Evolutionary conservation across 2,329 filamentous ascomycete genomes (phyloP), one percentile per base, ranked within the genome.

Genomic region (Cladophialophora exuberans): DNA sequence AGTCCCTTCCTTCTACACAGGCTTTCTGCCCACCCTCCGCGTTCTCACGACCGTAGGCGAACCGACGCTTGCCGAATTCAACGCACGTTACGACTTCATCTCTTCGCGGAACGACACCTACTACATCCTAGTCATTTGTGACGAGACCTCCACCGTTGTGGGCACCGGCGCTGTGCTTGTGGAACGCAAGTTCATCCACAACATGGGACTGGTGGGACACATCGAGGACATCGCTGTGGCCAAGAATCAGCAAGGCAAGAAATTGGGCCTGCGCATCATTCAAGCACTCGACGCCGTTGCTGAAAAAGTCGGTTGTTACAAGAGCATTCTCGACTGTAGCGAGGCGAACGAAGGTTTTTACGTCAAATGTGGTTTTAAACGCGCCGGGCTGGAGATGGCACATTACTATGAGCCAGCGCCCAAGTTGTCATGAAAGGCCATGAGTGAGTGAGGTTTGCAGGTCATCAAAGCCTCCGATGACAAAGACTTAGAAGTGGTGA

Each of bases 301-400:
- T 52, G 85, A 90, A 70, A 83, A 90, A 70, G 86, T 94, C 54
- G 94, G 93, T 52, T 97, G 93, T 76, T 97, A 97, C 76, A 97
- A 90, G 87, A 91, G 86, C 62, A 97, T 99, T 65, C 83, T 97
- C 62, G 93, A 97, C 74, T 99, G 94, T 79, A 95, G 89, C 63
- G 93, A 97, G 74, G 84, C 88, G 65, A 99, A 97, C 72, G 91
- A 96, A 73, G 93, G 92, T 18, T 97, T 99, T 79, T 99, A 99
- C 73, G 82, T 96, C 73, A 97, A 97, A 81, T 97, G 94, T 74
- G 93, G 93, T 55, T 97, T 96, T 74, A 88, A 90, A 75, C 81
- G 90, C 59, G 93, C 91, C 23, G 94, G 94, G 13, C 76, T 97
- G 53, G 90, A 99, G 76, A 97, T 99, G 94, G 91, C 93, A 38